A percentile compares a stretch with the other conserved stretches of the same genome.
Evolutionary conservation across 2,329 filamentous ascomycete species (phyloP).

Genomic region (Diplocarpon mali): DNA sequence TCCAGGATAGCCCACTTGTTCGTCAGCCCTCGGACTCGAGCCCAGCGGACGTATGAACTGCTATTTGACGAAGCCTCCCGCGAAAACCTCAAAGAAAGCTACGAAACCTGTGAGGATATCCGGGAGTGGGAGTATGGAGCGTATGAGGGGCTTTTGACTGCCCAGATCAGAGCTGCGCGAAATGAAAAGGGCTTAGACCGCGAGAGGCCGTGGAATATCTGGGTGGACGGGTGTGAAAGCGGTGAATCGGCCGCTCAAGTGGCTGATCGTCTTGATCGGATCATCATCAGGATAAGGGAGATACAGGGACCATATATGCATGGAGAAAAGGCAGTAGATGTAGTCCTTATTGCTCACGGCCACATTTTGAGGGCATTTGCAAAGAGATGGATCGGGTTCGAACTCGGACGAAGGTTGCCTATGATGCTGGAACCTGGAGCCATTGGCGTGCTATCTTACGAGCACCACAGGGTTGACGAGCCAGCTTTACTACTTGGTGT

Average conservation of each 20-base stretch:
- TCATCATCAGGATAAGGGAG: constrained; percentile 38
- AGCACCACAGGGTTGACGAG: constrained; percentile 29
- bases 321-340: constrained; percentile 34
- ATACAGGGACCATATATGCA: constrained; percentile 36
- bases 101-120: constrained; percentile 33
- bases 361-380: constrained; percentile 45
- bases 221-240: constrained; percentile 39
- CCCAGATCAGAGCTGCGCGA: constrained; percentile 32
- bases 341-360: constrained; percentile 36
- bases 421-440: constrained; percentile 31
- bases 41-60: constrained; percentile 35
- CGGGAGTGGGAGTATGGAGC: constrained; percentile 40
- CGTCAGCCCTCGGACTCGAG: constrained; percentile 36
- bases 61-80: constrained; percentile 29
- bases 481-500: constrained; percentile 29
- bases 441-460: constrained; percentile 30
- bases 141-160: constrained; percentile 37
- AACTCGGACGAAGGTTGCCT: constrained; percentile 25
- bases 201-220: constrained; percentile 40
- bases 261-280: constrained; percentile 34
- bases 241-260: constrained; percentile 39
- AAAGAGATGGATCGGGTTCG: constrained; percentile 41
- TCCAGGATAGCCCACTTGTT: constrained; percentile 33
- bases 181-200: constrained; percentile 33
- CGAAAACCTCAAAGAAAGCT: constrained; percentile 15